A percentile compares a stretch with the other conserved stretches of the same genome.
phyloP scores from a whole-genome alignment of 345 rosid genomes.

The Sonneratia alba region DNA sequence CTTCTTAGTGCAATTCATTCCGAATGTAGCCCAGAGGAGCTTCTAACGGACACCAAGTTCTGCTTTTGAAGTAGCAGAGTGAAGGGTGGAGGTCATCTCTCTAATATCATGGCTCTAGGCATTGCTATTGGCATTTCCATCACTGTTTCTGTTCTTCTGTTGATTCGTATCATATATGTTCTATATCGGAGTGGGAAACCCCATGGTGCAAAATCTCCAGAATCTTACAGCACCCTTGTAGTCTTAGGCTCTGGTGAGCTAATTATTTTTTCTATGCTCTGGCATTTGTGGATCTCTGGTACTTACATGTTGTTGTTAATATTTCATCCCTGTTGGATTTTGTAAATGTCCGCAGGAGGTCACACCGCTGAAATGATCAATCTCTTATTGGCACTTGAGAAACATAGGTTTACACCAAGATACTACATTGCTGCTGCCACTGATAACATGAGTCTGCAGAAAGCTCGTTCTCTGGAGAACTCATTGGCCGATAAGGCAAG shows the following conservation, averaged over 20 bases:
- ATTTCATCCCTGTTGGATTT: background rate
- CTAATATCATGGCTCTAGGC: conserved; percentile 17
- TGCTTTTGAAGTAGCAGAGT: conserved; percentile 11
- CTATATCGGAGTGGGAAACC: conserved; percentile 39
- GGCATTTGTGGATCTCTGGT: background rate
- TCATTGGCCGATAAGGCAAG: conserved; percentile 37
- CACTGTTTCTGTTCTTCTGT: conserved; percentile 7
- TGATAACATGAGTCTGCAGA: conserved; percentile 89
- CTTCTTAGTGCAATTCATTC: background rate
- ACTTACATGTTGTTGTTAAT: background rate
- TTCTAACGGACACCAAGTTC: background rate
- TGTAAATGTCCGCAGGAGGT: conserved; percentile 40
- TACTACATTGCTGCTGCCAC: conserved; percentile 85
- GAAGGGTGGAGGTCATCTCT: conserved; percentile 10
- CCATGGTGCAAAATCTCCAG: conserved; percentile 20
- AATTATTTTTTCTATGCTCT: background rate
- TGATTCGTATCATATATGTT: conserved; percentile 23
- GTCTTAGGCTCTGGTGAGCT: conserved; percentile 60
- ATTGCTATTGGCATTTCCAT: conserved; percentile 11
- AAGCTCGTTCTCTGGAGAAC: conserved; percentile 65
- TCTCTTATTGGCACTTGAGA: conserved; percentile 51
- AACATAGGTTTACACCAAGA: conserved; percentile 55
- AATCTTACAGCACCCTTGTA: conserved; percentile 36
- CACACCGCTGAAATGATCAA: conserved; percentile 97
- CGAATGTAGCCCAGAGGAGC: background rate